Base-by-base conservation (phyloP, 257 asterid genomes). In the Gentiana macrophylla region DNA sequence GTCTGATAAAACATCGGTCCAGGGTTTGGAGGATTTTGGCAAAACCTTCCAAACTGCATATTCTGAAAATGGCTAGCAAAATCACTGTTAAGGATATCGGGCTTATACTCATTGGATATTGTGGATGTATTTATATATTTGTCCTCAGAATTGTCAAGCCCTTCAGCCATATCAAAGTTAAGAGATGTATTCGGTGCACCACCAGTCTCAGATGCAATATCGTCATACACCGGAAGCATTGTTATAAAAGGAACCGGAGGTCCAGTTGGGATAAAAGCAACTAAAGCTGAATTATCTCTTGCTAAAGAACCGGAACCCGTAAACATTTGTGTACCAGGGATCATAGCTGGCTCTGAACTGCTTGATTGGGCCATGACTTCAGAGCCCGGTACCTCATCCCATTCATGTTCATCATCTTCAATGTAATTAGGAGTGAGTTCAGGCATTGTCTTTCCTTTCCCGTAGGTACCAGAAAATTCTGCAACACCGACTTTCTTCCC, bases 201-300 rank as follows among this genome's bases (percentile, higher is more conserved):
- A 35, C 83, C 82, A 4, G 80, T 56, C 61, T 81, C 89, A 8
- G 86, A 84, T 51, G 94, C 80, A 50, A 75, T 57, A 69, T 85
- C 80, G 67, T 85, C 80, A 66, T 82, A 85, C 34, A 85, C 59
- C 35, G 99, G 95, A 55, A 92, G 91, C 99, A 92, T 92, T n/a
- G 96, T 82, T 45, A 88, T 55, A 66, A 88, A 92, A 4, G 97
- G 99, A 65, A 92, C 80, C 34, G 99, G 97, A 53, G 99, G 99
- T 10, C 99, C 99, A 32, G 99, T 82, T 37, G 94, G 97, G 61
- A 81, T 85, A 70, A 92, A 92, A 46, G 96, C 75, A 70, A 91
- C 52, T 56, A 88, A 49, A 59, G 86, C 94, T 47, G 95, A 81
- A 63, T 76, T 74, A 63, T 88, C 95, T 74, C 88, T 79, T 66